Percentiles rank a stretch among this genome's conserved stretches.
Evolutionary conservation across 345 rosid species (phyloP).

Genomic region (Lenwebbia sp.): DNA sequence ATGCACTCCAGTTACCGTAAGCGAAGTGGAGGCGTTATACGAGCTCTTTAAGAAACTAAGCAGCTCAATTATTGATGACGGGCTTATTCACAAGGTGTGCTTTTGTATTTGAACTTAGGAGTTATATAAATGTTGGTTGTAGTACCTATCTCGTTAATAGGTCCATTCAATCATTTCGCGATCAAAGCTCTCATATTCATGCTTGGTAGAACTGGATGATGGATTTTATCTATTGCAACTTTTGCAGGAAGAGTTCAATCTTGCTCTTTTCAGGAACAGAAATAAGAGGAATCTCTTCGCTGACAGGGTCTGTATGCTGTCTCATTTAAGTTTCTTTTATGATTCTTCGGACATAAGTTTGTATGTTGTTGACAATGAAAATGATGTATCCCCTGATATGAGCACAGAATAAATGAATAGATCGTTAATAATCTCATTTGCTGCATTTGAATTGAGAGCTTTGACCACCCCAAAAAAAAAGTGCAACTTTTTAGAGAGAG

Average conservation of each 20-base stretch:
- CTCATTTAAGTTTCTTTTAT: neutral
- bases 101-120: neutral
- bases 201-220: neutral
- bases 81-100: conserved; percentile 82
- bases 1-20: conserved; percentile 49
- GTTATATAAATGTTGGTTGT: neutral
- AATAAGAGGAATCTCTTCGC: conserved; percentile 72
- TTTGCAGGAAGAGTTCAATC: conserved; percentile 79
- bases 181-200: neutral
- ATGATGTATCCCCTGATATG: neutral
- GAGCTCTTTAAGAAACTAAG: conserved; percentile 83
- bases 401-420: neutral
- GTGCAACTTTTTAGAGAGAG: neutral
- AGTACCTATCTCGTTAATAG: neutral
- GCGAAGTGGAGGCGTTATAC: conserved; percentile 72
- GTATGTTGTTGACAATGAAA: neutral
- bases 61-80: conserved; percentile 71
- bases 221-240: neutral
- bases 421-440: neutral
- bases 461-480: neutral
- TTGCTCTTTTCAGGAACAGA: conserved; percentile 80
- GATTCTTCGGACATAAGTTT: neutral
- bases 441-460: neutral
- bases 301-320: conserved; percentile 49
- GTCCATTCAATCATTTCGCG: neutral